These are phyloP conservation scores for Penicillium concentricum DNA, from an alignment of 2,329 filamentous ascomycete genomes.

Conservation along the genomic window DNA sequence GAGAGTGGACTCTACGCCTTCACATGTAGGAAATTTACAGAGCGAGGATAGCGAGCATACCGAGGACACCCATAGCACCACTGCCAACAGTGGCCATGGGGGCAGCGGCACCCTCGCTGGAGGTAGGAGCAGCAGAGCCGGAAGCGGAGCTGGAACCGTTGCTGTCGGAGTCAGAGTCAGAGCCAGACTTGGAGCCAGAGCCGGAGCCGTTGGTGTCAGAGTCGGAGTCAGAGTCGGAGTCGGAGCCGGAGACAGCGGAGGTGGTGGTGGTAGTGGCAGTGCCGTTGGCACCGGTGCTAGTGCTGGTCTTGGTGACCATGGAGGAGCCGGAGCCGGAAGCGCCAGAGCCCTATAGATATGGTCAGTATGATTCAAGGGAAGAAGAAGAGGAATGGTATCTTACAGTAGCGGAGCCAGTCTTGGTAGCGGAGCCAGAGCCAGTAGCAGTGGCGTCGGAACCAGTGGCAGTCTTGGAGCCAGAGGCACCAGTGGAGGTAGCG, in stretches of 20 bases:
- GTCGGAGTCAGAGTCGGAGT: slow-evolving; percentile 8
- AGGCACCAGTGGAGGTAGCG: background rate
- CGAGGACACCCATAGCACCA: slow-evolving; percentile 40
- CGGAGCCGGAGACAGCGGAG: slow-evolving; percentile 6
- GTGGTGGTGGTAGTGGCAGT: background rate
- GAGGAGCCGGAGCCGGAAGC: background rate
- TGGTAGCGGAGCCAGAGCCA: slow-evolving; percentile 14
- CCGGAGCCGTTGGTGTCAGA: slow-evolving; percentile 11
- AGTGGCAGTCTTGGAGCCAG: background rate
- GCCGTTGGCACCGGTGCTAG: slow-evolving; percentile 1
- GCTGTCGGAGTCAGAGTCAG: slow-evolving; percentile 14
- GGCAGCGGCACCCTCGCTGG: slow-evolving; percentile 26
- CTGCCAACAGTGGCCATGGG: slow-evolving; percentile 32
- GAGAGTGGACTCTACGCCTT: background rate
- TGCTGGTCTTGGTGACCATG: background rate
- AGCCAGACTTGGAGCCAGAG: slow-evolving; percentile 21
- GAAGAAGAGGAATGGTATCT: background rate
- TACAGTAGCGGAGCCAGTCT: slow-evolving; percentile 10
- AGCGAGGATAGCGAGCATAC: slow-evolving; percentile 43
- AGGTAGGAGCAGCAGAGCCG: slow-evolving; percentile 11
- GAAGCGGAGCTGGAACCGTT: slow-evolving; percentile 4
- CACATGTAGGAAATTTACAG: slow-evolving; percentile 30
- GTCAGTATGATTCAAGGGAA: background rate
- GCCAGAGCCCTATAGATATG: background rate
- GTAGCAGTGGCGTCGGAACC: background rate